phyloP scores from a whole-genome alignment of 2,329 filamentous ascomycete genomes.

The Rhexocercosporidium sp. region DNA sequence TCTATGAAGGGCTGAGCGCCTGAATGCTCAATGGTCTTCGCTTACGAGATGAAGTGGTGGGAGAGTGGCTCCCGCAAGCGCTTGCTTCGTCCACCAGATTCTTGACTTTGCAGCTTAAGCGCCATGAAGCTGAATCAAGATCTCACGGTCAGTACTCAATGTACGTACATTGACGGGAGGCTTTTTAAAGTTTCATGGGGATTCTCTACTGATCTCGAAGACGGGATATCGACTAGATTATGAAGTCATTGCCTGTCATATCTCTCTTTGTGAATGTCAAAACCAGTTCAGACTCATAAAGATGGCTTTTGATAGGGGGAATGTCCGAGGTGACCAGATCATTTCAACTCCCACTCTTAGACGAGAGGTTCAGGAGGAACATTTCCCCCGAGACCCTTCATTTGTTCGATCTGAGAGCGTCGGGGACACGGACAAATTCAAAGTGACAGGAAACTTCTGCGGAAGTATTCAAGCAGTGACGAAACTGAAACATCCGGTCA shows the following conservation, averaged over 20 bases:
- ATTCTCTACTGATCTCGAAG: not conserved
- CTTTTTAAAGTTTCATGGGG: slow-evolving; percentile 6
- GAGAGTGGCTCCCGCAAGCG: slow-evolving; percentile 16
- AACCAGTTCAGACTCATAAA: not conserved
- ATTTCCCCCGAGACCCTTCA: not conserved
- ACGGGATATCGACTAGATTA: not conserved
- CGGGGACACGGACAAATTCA: not conserved
- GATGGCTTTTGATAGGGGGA: not conserved
- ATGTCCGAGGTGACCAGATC: not conserved
- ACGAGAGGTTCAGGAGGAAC: not conserved
- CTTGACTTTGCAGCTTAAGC: slow-evolving; percentile 15
- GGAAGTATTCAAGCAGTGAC: slow-evolving; percentile 4
- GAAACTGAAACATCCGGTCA: slow-evolving; percentile 2
- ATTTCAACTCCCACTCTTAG: not conserved
- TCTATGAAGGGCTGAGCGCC: slow-evolving; percentile 17
- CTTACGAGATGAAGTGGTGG: slow-evolving; percentile 6
- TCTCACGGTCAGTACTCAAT: not conserved
- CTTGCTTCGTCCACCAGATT: slow-evolving; percentile 5
- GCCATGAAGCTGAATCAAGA: slow-evolving; percentile 12
- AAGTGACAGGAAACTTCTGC: not conserved
- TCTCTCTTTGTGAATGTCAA: not conserved
- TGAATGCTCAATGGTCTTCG: slow-evolving; percentile 7
- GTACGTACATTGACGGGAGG: not conserved
- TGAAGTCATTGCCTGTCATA: not conserved
- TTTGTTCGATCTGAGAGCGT: not conserved